Conservation (phyloP, 106 monocot species). For the Dendrobium chrysotoxum region DNA sequence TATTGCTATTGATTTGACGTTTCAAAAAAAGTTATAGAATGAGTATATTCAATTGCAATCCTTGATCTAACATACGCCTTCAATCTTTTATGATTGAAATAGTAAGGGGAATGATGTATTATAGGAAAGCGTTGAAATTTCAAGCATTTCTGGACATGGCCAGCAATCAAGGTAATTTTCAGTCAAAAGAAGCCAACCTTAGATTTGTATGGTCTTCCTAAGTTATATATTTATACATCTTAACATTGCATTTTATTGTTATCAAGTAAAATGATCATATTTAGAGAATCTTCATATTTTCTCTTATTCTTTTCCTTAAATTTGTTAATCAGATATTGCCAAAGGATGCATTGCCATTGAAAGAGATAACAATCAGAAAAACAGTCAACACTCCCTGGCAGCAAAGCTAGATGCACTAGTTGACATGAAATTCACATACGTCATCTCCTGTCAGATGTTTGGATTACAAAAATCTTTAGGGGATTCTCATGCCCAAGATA, state of each 20-base stretch:
- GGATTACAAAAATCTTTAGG: conserved; percentile 49
- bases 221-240: not conserved
- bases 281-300: not conserved
- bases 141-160: conserved; percentile 62
- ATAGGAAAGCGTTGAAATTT: conserved; percentile 50
- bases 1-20: not conserved
- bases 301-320: not conserved
- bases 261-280: not conserved
- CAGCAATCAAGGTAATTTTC: conserved; percentile 31
- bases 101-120: conserved; percentile 88
- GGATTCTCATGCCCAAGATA: conserved; percentile 64
- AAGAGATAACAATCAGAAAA: conserved; percentile 31
- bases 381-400: conserved; percentile 20
- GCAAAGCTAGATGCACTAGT: conserved; percentile 52
- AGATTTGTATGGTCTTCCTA: not conserved
- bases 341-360: conserved; percentile 35
- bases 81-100: conserved; percentile 6
- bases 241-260: not conserved
- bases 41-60: too few relatives aligned
- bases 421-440: conserved; percentile 73
- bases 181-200: not conserved
- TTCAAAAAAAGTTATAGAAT: not conserved
- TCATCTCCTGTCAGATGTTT: conserved; percentile 65
- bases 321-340: conserved; percentile 34
- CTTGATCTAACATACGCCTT: not conserved